Evolutionary conservation across 169 alveolate species (phyloP).

Genomic region (Miamiensis avidus): DNA sequence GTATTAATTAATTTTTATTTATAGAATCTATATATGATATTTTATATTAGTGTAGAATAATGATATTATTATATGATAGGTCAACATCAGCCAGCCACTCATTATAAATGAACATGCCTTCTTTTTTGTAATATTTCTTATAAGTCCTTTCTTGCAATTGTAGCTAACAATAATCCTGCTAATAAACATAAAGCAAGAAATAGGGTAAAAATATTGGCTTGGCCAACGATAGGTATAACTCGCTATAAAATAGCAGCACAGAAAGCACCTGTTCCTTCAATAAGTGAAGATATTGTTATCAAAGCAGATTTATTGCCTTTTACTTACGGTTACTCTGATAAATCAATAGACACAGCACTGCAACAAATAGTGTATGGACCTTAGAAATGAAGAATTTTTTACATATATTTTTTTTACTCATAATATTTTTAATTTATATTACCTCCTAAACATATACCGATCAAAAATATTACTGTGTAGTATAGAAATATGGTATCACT

Average conservation of each 20-base stretch:
- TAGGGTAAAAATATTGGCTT: slow-evolving; percentile 24
- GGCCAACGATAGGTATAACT: slow-evolving; percentile 18
- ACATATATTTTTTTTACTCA: too few relatives aligned
- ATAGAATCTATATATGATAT: too few relatives aligned
- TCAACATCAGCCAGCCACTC: too few relatives aligned
- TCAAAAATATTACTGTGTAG: slow-evolving; percentile 15
- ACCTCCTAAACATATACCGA: slow-evolving; percentile 41
- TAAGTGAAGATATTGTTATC: slow-evolving; percentile 41
- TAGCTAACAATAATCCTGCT: slow-evolving; percentile 20
- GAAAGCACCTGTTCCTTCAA: slow-evolving; percentile 41
- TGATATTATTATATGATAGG: too few relatives aligned
- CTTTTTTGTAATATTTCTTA: slow-evolving; percentile 4
- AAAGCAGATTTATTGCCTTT: slow-evolving; percentile 22
- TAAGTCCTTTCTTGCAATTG: slow-evolving; percentile 4
- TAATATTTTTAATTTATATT: too few relatives aligned
- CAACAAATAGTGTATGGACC: slow-evolving; percentile 38
- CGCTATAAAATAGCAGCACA: slow-evolving; percentile 29
- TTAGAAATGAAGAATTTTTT: too few relatives aligned
- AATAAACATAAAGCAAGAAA: slow-evolving; percentile 18
- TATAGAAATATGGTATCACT: slow-evolving; percentile 12
- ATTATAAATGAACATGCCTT: too few relatives aligned
- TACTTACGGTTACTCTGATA: slow-evolving; percentile 20
- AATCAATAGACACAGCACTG: slow-evolving; percentile 35
- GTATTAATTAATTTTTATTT: too few relatives aligned
- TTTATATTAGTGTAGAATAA: too few relatives aligned